phyloP scores from a whole-genome alignment of 352 stramenopile genomes.

The Bremia lactucae region DNA sequence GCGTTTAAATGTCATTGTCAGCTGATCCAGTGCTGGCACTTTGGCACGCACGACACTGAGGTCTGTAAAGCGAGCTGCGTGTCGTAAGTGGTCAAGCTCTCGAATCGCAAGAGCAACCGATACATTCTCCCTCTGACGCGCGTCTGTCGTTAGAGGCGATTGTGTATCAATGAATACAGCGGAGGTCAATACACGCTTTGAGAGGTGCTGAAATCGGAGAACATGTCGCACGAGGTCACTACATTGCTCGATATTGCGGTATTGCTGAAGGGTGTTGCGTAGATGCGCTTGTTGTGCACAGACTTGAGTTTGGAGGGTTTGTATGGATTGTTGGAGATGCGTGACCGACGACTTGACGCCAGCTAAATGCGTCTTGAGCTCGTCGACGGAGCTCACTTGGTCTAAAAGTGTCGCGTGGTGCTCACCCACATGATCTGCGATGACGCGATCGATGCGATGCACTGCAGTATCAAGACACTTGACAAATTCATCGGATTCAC shows the following conservation, averaged over 20 bases:
- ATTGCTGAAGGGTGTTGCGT: slow-evolving; percentile 51
- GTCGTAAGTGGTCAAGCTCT: slow-evolving; percentile 51
- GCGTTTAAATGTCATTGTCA: slow-evolving; percentile 36
- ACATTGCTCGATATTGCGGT: slow-evolving; percentile 72
- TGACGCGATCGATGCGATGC: slow-evolving; percentile 61
- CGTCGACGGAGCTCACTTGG: slow-evolving; percentile 71
- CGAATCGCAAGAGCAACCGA: slow-evolving; percentile 58
- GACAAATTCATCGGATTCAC: slow-evolving; percentile 69
- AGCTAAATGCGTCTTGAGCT: slow-evolving; percentile 49
- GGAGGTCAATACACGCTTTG: slow-evolving; percentile 34
- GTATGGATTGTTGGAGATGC: slow-evolving; percentile 51
- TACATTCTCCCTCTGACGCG: slow-evolving; percentile 36
- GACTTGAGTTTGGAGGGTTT: slow-evolving; percentile 49
- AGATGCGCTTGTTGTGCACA: slow-evolving; percentile 47
- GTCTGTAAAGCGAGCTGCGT: slow-evolving; percentile 49
- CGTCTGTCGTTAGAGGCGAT: slow-evolving; percentile 4
- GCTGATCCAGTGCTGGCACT: slow-evolving; percentile 36
- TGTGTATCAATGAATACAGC: slow-evolving; percentile 16
- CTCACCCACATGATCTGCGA: slow-evolving; percentile 68
- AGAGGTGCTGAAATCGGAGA: slow-evolving; percentile 70
- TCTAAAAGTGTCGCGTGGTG: slow-evolving; percentile 59
- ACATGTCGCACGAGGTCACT: slow-evolving; percentile 57
- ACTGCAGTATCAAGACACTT: slow-evolving; percentile 54
- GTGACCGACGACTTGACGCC: slow-evolving; percentile 46
- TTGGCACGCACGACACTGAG: slow-evolving; percentile 51